These are phyloP conservation scores for Sphagnurus paluster DNA, from an alignment of 1,284 basidiomycete species.

Conservation along the genomic window DNA sequence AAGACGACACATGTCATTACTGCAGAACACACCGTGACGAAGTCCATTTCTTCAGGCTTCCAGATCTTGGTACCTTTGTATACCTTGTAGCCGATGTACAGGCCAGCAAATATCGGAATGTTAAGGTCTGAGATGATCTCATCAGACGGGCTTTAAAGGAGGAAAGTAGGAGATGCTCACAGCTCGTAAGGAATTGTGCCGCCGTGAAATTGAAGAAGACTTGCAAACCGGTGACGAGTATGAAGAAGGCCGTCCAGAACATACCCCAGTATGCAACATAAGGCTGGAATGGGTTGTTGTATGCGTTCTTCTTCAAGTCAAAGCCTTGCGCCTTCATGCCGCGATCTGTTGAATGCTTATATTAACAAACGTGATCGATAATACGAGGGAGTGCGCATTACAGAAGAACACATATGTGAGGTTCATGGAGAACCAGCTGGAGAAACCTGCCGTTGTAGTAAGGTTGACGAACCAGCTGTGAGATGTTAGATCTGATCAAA, in stretches of 20 bases:
- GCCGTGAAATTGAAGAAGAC: conserved; percentile 65
- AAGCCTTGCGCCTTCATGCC: conserved; percentile 71
- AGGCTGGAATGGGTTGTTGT: conserved; percentile 53
- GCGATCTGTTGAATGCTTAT: conserved; percentile 37
- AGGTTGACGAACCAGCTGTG: conserved; percentile 44
- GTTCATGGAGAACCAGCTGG: conserved; percentile 73
- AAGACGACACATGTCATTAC: background rate
- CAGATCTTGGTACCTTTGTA: conserved; percentile 54
- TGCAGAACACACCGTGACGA: conserved; percentile 46
- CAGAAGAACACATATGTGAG: conserved; percentile 76
- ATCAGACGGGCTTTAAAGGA: conserved; percentile 16
- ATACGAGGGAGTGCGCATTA: conserved; percentile 27
- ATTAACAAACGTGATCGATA: conserved; percentile 11
- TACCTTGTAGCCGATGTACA: conserved; percentile 63
- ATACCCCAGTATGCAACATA: conserved; percentile 60
- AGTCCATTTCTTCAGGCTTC: conserved; percentile 62
- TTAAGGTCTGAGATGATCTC: conserved; percentile 46
- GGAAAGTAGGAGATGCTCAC: conserved; percentile 44
- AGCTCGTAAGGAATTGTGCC: conserved; percentile 59
- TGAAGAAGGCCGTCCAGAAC: conserved; percentile 53
- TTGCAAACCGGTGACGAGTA: conserved; percentile 65
- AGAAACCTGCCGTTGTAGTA: conserved; percentile 44
- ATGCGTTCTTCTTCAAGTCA: conserved; percentile 58
- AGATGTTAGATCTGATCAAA: background rate
- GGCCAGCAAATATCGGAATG: conserved; percentile 54